phyloP scores from a whole-genome alignment of 768 basidiomycete genomes.

The Trametes cinnabarina region DNA sequence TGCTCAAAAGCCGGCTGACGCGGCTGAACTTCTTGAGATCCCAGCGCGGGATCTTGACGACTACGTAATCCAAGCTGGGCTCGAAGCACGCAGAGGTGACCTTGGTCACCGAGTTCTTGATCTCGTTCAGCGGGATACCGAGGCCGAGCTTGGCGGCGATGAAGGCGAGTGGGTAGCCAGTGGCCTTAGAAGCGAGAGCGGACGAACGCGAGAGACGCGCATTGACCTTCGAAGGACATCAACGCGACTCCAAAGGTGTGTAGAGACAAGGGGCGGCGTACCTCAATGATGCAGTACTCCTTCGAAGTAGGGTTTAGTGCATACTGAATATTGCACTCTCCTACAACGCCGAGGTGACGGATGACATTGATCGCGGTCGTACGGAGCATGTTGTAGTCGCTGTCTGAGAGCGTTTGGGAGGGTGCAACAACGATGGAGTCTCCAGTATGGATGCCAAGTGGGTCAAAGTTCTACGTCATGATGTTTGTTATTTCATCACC shows the following conservation, averaged over 20 bases:
- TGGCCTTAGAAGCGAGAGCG: conserved; percentile 96
- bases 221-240: conserved; percentile 58
- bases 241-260: not conserved
- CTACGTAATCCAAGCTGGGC: conserved; percentile 94
- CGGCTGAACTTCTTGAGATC: conserved; percentile 97
- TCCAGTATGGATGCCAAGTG: conserved; percentile 96
- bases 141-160: conserved; percentile 98
- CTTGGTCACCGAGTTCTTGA: conserved; percentile 96
- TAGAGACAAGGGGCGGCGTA: conserved; percentile 29
- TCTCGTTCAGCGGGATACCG: conserved; percentile 95
- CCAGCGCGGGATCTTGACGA: conserved; percentile 99
- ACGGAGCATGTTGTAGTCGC: conserved; percentile 99
- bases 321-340: conserved; percentile 99
- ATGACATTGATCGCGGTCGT: conserved; percentile 98
- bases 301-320: conserved; percentile 93
- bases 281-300: conserved; percentile 99
- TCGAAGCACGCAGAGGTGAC: conserved; percentile 97
- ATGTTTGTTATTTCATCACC: not conserved
- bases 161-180: conserved; percentile 96
- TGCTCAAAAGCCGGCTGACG: conserved; percentile 86
- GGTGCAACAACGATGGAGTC: conserved; percentile 98
- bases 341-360: conserved; percentile 95
- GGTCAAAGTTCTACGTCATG: conserved; percentile 86
- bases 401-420: conserved; percentile 96
- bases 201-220: conserved; percentile 98